Percentiles rank a stretch among this genome's conserved stretches.
These are phyloP conservation scores for Nannizziopsis barbatae DNA, from an alignment of 2,329 filamentous ascomycete species.

Conservation along the genomic window DNA sequence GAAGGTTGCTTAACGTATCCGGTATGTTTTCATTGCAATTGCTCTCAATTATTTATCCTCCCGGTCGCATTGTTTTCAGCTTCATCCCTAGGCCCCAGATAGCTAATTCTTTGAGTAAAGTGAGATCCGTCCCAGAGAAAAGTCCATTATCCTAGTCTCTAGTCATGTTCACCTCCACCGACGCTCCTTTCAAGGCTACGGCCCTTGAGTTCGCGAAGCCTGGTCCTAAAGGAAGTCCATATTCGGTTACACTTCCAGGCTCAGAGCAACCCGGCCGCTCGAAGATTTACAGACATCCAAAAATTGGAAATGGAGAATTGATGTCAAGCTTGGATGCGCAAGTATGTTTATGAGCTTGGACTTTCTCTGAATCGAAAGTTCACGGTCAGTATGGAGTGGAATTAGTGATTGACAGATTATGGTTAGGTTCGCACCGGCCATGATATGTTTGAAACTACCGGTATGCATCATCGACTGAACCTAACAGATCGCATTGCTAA, in stretches of 20 bases:
- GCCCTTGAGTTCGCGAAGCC: slow-evolving; percentile 27
- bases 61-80: not conserved
- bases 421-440: slow-evolving; percentile 54
- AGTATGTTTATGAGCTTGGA: slow-evolving; percentile 28
- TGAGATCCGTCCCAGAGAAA: too few species aligned
- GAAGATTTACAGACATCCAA: slow-evolving; percentile 73
- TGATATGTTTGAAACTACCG: slow-evolving; percentile 64
- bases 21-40: not conserved
- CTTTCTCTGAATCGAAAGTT: not conserved
- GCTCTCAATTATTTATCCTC: not conserved
- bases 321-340: slow-evolving; percentile 61
- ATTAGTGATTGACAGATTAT: not conserved
- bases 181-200: not conserved
- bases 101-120: too few species aligned
- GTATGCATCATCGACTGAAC: slow-evolving; percentile 20
- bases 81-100: not conserved
- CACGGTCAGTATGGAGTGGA: not conserved
- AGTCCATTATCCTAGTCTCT: not conserved
- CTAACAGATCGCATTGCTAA: slow-evolving; percentile 11
- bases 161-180: slow-evolving; percentile 13
- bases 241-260: slow-evolving; percentile 65
- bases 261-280: slow-evolving; percentile 62
- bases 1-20: too few species aligned
- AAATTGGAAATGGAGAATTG: slow-evolving; percentile 55
- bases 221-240: slow-evolving; percentile 64